These are phyloP conservation scores for Ascochyta koolunga DNA, from an alignment of 2,329 filamentous ascomycete species.

Conservation along the genomic window DNA sequence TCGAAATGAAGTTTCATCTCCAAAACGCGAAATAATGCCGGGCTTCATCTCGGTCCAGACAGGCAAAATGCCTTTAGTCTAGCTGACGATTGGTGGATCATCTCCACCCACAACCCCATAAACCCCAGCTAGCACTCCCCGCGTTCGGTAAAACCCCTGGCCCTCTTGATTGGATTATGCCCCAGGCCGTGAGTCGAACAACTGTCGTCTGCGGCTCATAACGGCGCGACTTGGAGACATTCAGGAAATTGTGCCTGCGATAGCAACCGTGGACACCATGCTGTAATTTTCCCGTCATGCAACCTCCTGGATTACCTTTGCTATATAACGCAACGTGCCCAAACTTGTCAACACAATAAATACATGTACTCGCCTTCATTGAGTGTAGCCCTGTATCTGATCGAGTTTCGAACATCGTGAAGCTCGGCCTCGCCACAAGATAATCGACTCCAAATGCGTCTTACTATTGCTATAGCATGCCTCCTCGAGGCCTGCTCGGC, in stretches of 20 bases:
- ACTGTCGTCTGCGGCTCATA: neutral
- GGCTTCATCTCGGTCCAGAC: neutral
- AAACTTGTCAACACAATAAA: too few species aligned
- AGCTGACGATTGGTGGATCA: constrained; percentile 30
- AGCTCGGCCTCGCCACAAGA: neutral
- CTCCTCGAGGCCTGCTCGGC: constrained; percentile 25
- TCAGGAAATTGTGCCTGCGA: constrained; percentile 8
- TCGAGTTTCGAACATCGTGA: neutral
- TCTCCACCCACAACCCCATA: constrained; percentile 22
- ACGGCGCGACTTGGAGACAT: neutral
- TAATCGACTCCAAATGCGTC: constrained; percentile 18
- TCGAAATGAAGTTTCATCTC: neutral
- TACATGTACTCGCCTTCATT: neutral
- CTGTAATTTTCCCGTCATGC: constrained; percentile 1
- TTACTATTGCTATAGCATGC: constrained; percentile 7
- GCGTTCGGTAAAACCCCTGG: constrained; percentile 11
- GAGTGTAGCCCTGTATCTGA: neutral
- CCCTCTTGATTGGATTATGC: constrained; percentile 8
- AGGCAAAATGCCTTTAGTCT: neutral
- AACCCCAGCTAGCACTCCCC: constrained; percentile 18
- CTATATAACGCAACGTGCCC: constrained; percentile 8
- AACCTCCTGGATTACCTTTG: too few species aligned
- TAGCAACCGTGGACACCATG: neutral
- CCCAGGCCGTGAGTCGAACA: neutral
- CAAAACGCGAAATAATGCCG: neutral